Evolutionary conservation across 163 green algal species (phyloP).

Genomic region (Chlamydomonas reinhardtii): DNA sequence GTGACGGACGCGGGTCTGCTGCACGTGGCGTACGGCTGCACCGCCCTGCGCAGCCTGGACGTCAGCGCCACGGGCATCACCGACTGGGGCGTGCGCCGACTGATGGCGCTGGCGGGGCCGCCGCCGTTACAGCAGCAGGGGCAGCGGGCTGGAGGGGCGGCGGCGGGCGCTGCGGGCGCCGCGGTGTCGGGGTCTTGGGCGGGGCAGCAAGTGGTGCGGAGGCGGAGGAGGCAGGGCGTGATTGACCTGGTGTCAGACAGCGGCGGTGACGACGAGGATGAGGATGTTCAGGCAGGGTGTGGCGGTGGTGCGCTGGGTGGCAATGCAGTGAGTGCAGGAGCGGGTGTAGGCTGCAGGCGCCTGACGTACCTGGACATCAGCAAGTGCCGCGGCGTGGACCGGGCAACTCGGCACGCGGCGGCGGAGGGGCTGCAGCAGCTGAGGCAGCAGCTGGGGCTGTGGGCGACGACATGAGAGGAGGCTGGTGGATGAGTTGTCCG

Average conservation of each 20-base stretch:
- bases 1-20: conserved; percentile 33
- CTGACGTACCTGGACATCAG: conserved; percentile 21
- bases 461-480: neutral
- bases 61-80: neutral
- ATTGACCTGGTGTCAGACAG: conserved; percentile 14
- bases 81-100: conserved; percentile 1
- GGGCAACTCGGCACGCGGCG: conserved; percentile 10
- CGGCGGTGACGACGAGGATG: neutral
- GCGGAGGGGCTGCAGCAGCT: conserved; percentile 9
- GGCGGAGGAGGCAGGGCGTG: neutral
- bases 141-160: neutral
- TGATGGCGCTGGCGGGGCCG: neutral
- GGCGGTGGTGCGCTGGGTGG: neutral
- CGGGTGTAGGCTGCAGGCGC: neutral
- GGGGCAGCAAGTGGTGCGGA: neutral
- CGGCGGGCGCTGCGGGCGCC: neutral
- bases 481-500: no score
- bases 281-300: neutral
- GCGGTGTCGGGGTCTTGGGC: neutral
- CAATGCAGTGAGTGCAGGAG: neutral
- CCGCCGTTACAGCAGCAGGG: neutral
- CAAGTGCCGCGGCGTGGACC: conserved; percentile 35
- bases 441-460: neutral
- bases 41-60: conserved; percentile 29
- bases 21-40: conserved; percentile 5